Evolutionary conservation across 139 green algal species (phyloP), one percentile per base, ranked within the genome.

Genomic region (Chlamydomonas sphaeroides): DNA sequence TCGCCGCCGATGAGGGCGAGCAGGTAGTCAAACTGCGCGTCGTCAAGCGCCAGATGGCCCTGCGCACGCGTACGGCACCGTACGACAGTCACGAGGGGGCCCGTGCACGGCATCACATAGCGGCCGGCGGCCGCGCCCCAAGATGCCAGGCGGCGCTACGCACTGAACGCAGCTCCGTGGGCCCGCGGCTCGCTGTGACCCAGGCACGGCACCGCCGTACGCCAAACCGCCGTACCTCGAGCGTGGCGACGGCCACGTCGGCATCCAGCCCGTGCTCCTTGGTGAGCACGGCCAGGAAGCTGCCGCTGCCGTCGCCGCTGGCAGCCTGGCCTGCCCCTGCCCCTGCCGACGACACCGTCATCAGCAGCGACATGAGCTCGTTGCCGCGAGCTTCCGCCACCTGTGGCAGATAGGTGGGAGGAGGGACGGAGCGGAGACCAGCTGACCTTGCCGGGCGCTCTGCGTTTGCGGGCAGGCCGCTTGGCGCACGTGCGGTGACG

Each of bases 11-110:
- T 66, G 18, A 97, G 81, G 41, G 92, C 93, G 18, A 89, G 42
- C n/a, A 96, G 67, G 86, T 97, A 97, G 56, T 97, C 93, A 30
- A 88, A 85, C 68, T 97, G 94, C 0, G 90, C 89, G 23, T 94
- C 85, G 51, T 97, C 94, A 78, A 97, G 79, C 5, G 69, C 56
- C 7, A 96, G 14, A 21, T 48, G 32, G n/a, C 87, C 87, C 78
- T 91, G 61, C 28, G 53, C n/a, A n/a, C n/a, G n/a, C n/a, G n/a
- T n/a, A n/a, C n/a, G n/a, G n/a, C n/a, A n/a, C n/a, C n/a, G n/a
- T n/a, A n/a, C n/a, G n/a, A n/a, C n/a, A n/a, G n/a, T n/a, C n/a
- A n/a, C n/a, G n/a, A n/a, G n/a, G n/a, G n/a, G n/a, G n/a, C n/a
- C n/a, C n/a, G n/a, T n/a, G n/a, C n/a, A n/a, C n/a, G n/a, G n/a